Evolutionary conservation across 1,284 basidiomycete species (phyloP).

Genomic region (Ceratobasidium theobromae): DNA sequence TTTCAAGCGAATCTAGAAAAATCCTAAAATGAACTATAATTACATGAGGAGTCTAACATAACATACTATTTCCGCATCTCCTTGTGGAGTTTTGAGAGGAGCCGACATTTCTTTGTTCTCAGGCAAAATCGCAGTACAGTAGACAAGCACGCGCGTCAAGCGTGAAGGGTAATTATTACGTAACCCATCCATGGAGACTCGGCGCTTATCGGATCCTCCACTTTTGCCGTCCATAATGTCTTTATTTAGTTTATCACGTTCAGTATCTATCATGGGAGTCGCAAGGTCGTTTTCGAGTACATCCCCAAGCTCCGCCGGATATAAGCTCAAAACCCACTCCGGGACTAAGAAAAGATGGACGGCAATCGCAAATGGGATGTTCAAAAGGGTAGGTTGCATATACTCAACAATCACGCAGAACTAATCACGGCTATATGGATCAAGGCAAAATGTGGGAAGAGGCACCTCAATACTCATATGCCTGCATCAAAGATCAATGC

Average conservation of each 20-base stretch:
- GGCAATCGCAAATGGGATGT: conserved; percentile 64
- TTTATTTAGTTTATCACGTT: conserved; percentile 66
- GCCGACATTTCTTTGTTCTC: conserved; percentile 5
- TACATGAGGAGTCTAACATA: conserved; percentile 1
- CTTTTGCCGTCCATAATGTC: conserved; percentile 64
- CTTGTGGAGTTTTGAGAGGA: conserved; percentile 39
- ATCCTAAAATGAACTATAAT: no score
- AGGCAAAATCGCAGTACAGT: background rate
- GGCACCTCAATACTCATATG: conserved; percentile 71
- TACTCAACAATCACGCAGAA: background rate
- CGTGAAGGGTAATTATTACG: background rate
- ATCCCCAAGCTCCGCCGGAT: conserved; percentile 7
- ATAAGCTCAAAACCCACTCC: conserved; percentile 72
- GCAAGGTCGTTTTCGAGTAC: conserved; percentile 5
- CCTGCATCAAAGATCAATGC: conserved; percentile 63
- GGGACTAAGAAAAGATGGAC: conserved; percentile 82
- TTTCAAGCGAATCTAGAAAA: conserved; percentile 84
- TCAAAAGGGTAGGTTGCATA: conserved; percentile 66
- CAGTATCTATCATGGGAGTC: conserved; percentile 51
- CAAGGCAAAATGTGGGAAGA: conserved; percentile 68
- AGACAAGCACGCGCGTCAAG: conserved; percentile 33
- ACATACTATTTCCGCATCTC: conserved; percentile 75
- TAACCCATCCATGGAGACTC: conserved; percentile 44
- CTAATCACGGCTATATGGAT: conserved; percentile 23
- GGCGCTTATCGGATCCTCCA: conserved; percentile 50